These are phyloP conservation scores for Colletotrichum salicis DNA, from an alignment of 2,329 filamentous ascomycete genomes.

Conservation along the genomic window DNA sequence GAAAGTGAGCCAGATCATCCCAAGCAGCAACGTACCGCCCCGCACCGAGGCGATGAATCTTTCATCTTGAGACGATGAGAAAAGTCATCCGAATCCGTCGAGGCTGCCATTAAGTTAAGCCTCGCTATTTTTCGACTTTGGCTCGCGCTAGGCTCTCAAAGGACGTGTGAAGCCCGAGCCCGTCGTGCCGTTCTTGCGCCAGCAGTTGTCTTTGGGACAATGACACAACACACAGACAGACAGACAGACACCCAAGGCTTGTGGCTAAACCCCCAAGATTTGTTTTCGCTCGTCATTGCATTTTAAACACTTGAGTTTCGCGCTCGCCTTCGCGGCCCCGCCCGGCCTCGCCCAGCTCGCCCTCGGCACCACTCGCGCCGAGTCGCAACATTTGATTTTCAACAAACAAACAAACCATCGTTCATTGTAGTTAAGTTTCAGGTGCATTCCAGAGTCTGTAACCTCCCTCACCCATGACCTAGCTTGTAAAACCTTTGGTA, in stretches of 20 bases:
- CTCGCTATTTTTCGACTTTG: background rate
- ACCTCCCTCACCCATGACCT: background rate
- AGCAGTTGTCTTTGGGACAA: background rate
- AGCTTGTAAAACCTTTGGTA: background rate
- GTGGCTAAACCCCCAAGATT: background rate
- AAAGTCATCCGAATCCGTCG: constrained; percentile 3
- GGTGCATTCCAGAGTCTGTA: background rate
- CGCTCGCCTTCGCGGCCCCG: background rate
- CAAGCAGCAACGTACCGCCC: background rate
- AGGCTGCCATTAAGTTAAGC: background rate
- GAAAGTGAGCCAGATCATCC: background rate
- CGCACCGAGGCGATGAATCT: background rate
- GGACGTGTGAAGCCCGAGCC: background rate
- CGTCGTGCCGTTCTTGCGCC: background rate
- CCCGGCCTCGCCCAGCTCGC: background rate
- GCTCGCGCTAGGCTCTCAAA: background rate
- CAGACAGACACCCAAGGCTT: background rate
- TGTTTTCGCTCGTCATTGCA: background rate
- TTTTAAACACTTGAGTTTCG: background rate
- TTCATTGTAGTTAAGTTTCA: background rate
- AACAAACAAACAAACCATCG: background rate
- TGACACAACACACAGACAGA: background rate
- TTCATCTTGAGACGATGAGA: background rate
- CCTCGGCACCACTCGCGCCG: background rate
- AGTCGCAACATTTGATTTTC: background rate